phyloP scores from a whole-genome alignment of 2,329 filamentous ascomycete species.

The Pseudogymnoascus sp. region DNA sequence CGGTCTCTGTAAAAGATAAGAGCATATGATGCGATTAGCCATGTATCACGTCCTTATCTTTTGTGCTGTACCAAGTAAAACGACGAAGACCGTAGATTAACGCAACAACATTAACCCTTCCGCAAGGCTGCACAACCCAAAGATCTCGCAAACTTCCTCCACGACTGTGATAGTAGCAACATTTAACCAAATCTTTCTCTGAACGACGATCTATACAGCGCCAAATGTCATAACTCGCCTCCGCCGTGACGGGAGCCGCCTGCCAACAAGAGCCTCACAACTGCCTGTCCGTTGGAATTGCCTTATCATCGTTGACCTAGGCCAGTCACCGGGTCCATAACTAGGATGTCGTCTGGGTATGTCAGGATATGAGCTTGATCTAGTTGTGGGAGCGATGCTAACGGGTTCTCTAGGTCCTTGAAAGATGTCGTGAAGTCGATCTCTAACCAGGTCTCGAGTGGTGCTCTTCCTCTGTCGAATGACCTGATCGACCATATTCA shows the following conservation, averaged over 20 bases:
- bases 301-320: neutral
- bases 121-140: neutral
- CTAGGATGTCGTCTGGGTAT: conserved; percentile 5
- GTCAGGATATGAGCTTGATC: neutral
- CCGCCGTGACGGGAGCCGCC: neutral
- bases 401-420: conserved; percentile 25
- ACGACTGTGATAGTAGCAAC: neutral
- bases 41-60: conserved; percentile 4
- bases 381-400: neutral
- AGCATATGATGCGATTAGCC: conserved; percentile 7
- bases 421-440: conserved; percentile 55
- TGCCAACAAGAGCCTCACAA: neutral
- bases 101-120: conserved; percentile 7
- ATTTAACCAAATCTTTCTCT: neutral
- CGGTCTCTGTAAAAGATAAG: neutral
- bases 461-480: conserved; percentile 55
- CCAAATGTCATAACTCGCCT: neutral
- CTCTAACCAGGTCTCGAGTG: conserved; percentile 40
- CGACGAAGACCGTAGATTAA: neutral
- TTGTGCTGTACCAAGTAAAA: neutral
- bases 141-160: neutral
- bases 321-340: neutral
- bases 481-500: conserved; percentile 55
- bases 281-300: neutral
- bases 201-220: neutral